phyloP scores from a whole-genome alignment of 1,284 basidiomycete genomes.

The Thelephora terrestris region DNA sequence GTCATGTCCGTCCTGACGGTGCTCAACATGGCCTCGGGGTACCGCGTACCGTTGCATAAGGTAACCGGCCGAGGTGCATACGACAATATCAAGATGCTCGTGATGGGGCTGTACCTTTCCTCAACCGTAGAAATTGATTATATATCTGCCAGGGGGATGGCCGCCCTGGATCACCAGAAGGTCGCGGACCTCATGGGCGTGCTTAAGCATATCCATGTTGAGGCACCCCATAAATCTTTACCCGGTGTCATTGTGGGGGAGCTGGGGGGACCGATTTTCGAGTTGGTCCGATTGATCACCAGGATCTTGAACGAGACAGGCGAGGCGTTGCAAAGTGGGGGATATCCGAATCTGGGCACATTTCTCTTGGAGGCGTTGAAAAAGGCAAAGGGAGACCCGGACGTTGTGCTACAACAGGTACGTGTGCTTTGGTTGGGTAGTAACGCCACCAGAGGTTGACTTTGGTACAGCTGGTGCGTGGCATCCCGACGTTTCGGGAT shows the following conservation, averaged over 20 bases:
- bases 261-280: slow-evolving; percentile 62
- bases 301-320: slow-evolving; percentile 67
- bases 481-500: slow-evolving; percentile 70
- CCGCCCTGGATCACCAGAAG: slow-evolving; percentile 36
- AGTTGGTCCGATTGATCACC: slow-evolving; percentile 61
- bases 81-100: slow-evolving; percentile 67
- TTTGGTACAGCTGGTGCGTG: slow-evolving; percentile 47
- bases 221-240: slow-evolving; percentile 60
- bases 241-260: slow-evolving; percentile 68
- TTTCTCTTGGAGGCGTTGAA: slow-evolving; percentile 62
- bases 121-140: slow-evolving; percentile 47
- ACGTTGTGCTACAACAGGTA: slow-evolving; percentile 56
- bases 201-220: slow-evolving; percentile 43
- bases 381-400: slow-evolving; percentile 28
- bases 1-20: slow-evolving; percentile 62
- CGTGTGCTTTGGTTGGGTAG: slow-evolving; percentile 12
- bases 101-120: slow-evolving; percentile 61
- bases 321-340: slow-evolving; percentile 42
- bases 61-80: slow-evolving; percentile 69
- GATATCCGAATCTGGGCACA: slow-evolving; percentile 61
- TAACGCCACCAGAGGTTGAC: slow-evolving; percentile 9
- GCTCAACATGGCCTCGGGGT: slow-evolving; percentile 75
- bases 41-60: slow-evolving; percentile 58
- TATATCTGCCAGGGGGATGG: slow-evolving; percentile 62
- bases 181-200: slow-evolving; percentile 70